phyloP scores from a whole-genome alignment of 2,329 filamentous ascomycete species.

The Pestalotiopsis sp. region DNA sequence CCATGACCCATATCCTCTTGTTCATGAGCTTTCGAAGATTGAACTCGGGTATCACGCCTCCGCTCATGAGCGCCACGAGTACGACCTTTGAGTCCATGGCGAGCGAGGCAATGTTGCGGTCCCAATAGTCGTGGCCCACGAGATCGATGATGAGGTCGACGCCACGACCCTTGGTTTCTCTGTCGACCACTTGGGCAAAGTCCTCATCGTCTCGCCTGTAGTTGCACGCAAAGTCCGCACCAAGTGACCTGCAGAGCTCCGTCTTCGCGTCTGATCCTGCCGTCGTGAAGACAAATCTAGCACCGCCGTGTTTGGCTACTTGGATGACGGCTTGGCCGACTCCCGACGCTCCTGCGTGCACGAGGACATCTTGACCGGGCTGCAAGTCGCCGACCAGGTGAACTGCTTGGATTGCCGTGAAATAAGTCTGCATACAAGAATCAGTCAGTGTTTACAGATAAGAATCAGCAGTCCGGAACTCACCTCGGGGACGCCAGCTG shows the following conservation, averaged over 20 bases:
- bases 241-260: neutral
- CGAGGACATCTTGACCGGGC: slow-evolving; percentile 15
- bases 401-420: slow-evolving; percentile 3
- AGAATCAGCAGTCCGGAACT: neutral
- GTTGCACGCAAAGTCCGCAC: slow-evolving; percentile 1
- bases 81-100: slow-evolving; percentile 5
- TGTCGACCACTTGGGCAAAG: neutral
- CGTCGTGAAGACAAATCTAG: slow-evolving; percentile 1
- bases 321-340: slow-evolving; percentile 9
- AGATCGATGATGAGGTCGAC: slow-evolving; percentile 5
- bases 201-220: neutral
- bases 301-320: slow-evolving; percentile 2
- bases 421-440: neutral
- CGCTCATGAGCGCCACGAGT: slow-evolving; percentile 9
- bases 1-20: slow-evolving; percentile 8
- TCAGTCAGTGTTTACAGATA: neutral
- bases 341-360: slow-evolving; percentile 2
- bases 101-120: slow-evolving; percentile 1
- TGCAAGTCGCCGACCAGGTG: neutral
- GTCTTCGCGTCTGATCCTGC: neutral
- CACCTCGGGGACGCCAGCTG: slow-evolving; percentile 1
- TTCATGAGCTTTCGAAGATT: slow-evolving; percentile 8
- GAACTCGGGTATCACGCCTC: slow-evolving; percentile 1
- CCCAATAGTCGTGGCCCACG: slow-evolving; percentile 5
- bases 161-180: neutral